phyloP scores from a whole-genome alignment of 768 basidiomycete species.

The Lactifluus subvellereus region DNA sequence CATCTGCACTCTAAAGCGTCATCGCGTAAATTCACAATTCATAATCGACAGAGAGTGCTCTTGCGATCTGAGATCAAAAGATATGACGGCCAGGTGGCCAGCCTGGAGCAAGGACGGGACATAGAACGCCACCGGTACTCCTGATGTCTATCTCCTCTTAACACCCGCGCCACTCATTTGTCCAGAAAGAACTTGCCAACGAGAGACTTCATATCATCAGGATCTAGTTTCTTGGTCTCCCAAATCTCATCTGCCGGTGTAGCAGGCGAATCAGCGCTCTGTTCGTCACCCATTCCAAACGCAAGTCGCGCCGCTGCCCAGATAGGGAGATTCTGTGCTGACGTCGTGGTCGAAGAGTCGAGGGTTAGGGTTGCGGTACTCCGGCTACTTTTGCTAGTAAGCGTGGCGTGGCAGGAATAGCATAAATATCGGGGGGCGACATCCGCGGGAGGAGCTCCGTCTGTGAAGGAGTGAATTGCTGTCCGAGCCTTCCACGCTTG shows the following conservation, averaged over 20 bases:
- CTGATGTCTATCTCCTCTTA: neutral
- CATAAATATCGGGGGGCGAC: slow-evolving; percentile 39
- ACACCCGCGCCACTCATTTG: neutral
- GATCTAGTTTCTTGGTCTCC: slow-evolving; percentile 30
- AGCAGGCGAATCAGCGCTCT: neutral
- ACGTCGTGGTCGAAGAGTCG: neutral
- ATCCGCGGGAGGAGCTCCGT: slow-evolving; percentile 12
- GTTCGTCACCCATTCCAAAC: neutral
- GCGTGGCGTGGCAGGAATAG: slow-evolving; percentile 56
- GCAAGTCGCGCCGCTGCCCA: slow-evolving; percentile 23
- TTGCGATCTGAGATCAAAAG: neutral
- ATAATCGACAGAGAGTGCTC: too few species aligned
- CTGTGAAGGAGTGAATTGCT: slow-evolving; percentile 55
- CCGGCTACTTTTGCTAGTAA: slow-evolving; percentile 53
- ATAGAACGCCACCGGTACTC: too few species aligned
- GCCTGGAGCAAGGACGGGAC: too few species aligned
- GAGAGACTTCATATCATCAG: slow-evolving; percentile 35
- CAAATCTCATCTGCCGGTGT: slow-evolving; percentile 29
- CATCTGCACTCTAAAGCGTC: too few species aligned
- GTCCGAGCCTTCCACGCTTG: slow-evolving; percentile 72
- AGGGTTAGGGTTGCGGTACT: slow-evolving; percentile 28
- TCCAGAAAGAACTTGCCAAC: slow-evolving; percentile 40
- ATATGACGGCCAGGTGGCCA: neutral
- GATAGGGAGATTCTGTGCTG: slow-evolving; percentile 23
- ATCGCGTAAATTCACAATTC: neutral